A percentile compares a stretch with the other conserved stretches of the same genome.
These are phyloP conservation scores for Saururus chinensis DNA, from an alignment of 164 flowering plant genomes.

Conservation along the genomic window DNA sequence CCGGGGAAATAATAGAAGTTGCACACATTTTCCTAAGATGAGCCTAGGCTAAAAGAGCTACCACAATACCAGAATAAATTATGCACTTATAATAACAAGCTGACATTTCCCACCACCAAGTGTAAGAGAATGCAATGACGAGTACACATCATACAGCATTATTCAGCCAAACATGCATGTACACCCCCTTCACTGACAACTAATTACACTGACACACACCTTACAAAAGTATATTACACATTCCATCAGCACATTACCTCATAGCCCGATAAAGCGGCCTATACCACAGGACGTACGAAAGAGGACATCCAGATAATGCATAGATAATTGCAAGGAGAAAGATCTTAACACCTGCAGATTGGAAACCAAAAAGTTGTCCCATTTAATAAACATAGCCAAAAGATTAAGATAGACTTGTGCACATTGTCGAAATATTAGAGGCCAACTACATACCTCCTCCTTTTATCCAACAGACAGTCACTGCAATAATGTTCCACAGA, in stretches of 20 bases:
- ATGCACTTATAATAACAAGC: too few relatives aligned
- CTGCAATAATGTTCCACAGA: constrained; percentile 70
- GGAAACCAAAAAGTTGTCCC: neutral
- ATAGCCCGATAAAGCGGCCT: constrained; percentile 94
- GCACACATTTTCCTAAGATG: neutral
- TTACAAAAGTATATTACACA: neutral
- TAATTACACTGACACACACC: neutral
- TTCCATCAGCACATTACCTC: constrained; percentile 38
- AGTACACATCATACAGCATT: too few relatives aligned
- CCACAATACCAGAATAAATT: too few relatives aligned
- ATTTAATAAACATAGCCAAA: too few relatives aligned
- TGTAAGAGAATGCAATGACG: too few relatives aligned
- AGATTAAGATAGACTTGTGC: neutral
- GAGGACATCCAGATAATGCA: constrained; percentile 72
- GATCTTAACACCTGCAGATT: constrained; percentile 70
- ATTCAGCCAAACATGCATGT: too few relatives aligned
- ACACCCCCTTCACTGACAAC: too few relatives aligned
- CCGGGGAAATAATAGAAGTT: neutral
- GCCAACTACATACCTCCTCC: constrained; percentile 61
- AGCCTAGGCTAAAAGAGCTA: too few relatives aligned
- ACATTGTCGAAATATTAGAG: neutral
- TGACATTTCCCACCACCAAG: too few relatives aligned
- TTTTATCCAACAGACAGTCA: constrained; percentile 74
- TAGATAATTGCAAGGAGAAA: constrained; percentile 88
- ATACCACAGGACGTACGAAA: constrained; percentile 95